Evolutionary conservation across 306 rosid genomes (phyloP), one percentile per base, ranked within the genome.

Genomic region (Lotus japonicus): DNA sequence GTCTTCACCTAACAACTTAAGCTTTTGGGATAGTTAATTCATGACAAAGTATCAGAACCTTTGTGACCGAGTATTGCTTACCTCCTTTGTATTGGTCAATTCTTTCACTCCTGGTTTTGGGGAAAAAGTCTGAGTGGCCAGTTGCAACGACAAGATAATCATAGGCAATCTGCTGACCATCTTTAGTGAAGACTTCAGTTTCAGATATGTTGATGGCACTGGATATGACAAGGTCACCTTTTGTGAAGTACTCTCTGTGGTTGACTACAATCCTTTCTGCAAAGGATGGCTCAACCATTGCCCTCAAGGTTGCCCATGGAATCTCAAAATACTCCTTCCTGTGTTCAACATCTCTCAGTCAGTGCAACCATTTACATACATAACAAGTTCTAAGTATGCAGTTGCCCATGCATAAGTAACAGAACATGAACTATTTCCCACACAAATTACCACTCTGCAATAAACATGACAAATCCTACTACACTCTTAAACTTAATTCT

Each of bases 311-410:
- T 36, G 95, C 96, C 87, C 95, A 92, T 51, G 98, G 90, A 76
- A 89, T 92, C 85, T 89, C 96, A 83, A 87, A 89, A 74, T 89
- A 92, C 12, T 92, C 98, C 82, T 92, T 92, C 81, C 98, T 89
- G 85, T 31, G 7, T 68, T 74, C 77, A 73, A 16, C 11, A 13
- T 1, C 45, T 60, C 64, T n/a, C 18, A 31, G 35, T 68, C 38
- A 53, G 28, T 55, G 31, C 2, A 26, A 26, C 31, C 31, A 26
- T 26, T 26, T 26, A 26, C 31, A 26, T 26, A 26, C 31, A 26
- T 2, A 26, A 26, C 31, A 26, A 26, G 31, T 26, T 26, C 31
- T 26, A 26, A 2, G 4, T 1, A 26, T 26, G 31, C 4, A 2
- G 31, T 26, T 3, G 31, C 4, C 4, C 31, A 26, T 14, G 28